Evolutionary conservation across 768 basidiomycete genomes (phyloP), one percentile per base, ranked within the genome.

Genomic region (Calocybe indica): DNA sequence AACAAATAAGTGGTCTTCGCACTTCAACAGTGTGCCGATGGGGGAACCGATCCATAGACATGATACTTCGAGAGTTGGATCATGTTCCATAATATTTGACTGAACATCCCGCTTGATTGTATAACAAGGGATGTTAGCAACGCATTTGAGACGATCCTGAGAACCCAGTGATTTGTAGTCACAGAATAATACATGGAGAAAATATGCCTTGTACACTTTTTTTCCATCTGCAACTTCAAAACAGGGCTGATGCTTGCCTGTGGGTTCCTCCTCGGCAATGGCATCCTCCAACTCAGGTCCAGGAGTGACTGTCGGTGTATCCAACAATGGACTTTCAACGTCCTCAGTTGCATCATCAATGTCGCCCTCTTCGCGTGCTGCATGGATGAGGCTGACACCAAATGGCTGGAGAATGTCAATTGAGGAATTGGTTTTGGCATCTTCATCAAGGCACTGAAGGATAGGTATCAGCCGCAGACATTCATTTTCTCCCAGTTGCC

Each of bases 1-100:
- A 6, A 58, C 36, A 39, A 58, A 58, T 7, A 54, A 13, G 8
- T 45, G 54, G 2, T 49, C 49, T 10, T 57, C 50, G 41, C 53
- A 57, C 3, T 44, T 48, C 1, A 58, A 33, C 4, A 58, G 35
- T 1, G 56, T 40, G n/a, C 39, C 55, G 28, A 57, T 49, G 2
- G 52, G 56, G 15, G 31, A 37, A 15, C 30, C 40, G 8, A 40
- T 40, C 10, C 9, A 2, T 13, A 40, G 40, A 9, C 9, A 10
- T 10, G 9, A 3, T 9, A 29, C 30, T 22, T 22, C 22, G 22
- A 22, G 22, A 11, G 9, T 22, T 9, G 40, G 40, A 10, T 40
- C 40, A 22, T 39, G 29, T 9, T 34, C 43, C 15, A 7, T n/a
- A n/a, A 22, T 22, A 22, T 22, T 22, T 22, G 22, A 22, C 22